Conservation (phyloP, 257 asterid species). For the Solanum bukasovii region DNA sequence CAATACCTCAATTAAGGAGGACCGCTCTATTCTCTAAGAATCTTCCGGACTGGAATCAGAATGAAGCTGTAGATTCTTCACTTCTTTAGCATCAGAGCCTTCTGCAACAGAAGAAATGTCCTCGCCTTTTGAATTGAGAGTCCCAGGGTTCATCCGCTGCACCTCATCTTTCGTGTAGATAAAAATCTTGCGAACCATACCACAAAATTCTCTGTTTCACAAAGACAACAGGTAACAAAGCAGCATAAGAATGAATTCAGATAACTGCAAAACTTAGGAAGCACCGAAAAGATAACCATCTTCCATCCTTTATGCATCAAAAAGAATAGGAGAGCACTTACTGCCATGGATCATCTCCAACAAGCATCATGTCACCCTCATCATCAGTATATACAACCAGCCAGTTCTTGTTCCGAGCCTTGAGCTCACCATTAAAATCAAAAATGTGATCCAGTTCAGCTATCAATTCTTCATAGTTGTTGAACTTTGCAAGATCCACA, state of each 20-base stretch:
- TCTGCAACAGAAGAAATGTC: conserved; percentile 54
- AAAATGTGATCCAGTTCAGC: conserved; percentile 67
- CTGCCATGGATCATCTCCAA: conserved; percentile 93
- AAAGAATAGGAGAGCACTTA: conserved; percentile 20
- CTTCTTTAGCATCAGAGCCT: conserved; percentile 52
- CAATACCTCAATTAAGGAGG: conserved; percentile 8
- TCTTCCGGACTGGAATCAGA: conserved; percentile 38
- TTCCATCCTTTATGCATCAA: not conserved
- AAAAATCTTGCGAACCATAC: conserved; percentile 62
- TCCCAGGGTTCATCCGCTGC: conserved; percentile 69
- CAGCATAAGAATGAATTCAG: not conserved
- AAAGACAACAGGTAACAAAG: conserved; percentile 1
- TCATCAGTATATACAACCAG: conserved; percentile 78
- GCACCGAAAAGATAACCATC: not conserved
- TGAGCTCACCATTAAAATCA: conserved; percentile 58
- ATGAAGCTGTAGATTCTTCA: conserved; percentile 42
- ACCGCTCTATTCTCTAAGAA: conserved; percentile 12
- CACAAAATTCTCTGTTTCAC: conserved; percentile 57
- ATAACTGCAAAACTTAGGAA: not conserved
- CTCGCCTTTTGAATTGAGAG: conserved; percentile 54
- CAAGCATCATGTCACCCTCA: conserved; percentile 83
- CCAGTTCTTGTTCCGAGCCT: conserved; percentile 59
- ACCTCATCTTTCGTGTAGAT: conserved; percentile 60
- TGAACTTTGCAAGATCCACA: conserved; percentile 59
- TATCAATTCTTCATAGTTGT: conserved; percentile 55